Conservation (phyloP, 139 green algal genomes). For the Coelastrella sp. region DNA sequence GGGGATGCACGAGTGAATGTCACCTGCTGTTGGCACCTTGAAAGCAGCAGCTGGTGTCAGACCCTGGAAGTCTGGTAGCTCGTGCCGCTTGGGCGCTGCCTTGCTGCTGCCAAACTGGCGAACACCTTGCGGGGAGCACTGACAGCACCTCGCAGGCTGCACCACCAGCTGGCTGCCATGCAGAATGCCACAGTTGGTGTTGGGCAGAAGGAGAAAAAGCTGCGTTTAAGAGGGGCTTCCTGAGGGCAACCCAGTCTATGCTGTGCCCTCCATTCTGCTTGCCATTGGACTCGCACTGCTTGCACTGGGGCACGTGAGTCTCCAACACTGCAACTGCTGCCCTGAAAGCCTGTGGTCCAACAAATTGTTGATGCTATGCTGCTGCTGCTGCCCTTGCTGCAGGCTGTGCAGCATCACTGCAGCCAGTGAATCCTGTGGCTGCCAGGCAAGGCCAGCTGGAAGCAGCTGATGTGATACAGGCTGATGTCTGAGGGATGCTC, state of each 20-base stretch:
- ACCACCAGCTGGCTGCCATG: slow-evolving; percentile 18
- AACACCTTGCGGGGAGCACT: not conserved
- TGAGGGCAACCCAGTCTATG: slow-evolving; percentile 19
- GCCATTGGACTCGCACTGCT: not conserved
- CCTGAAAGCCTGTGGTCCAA: slow-evolving; percentile 2
- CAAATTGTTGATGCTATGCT: slow-evolving; percentile 13
- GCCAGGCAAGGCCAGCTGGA: slow-evolving; percentile 3
- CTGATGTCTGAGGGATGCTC: slow-evolving; percentile 11
- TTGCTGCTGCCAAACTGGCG: slow-evolving; percentile 1
- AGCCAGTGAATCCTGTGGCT: not conserved
- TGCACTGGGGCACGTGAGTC: slow-evolving; percentile 19
- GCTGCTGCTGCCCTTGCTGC: slow-evolving; percentile 1
- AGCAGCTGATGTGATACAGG: slow-evolving; percentile 32
- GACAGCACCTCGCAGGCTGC: not conserved
- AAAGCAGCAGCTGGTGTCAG: not conserved
- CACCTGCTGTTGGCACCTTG: not conserved
- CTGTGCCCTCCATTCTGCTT: not conserved
- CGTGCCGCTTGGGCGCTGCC: not conserved
- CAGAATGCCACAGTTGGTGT: not conserved
- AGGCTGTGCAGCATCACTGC: not conserved
- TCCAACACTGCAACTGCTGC: not conserved
- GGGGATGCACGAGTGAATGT: not conserved
- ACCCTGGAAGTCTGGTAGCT: slow-evolving; percentile 11
- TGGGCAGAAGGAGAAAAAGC: not conserved
- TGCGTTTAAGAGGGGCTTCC: slow-evolving; percentile 6